Base-by-base conservation (phyloP, 768 basidiomycete species). In the Amanita fuliginea region DNA sequence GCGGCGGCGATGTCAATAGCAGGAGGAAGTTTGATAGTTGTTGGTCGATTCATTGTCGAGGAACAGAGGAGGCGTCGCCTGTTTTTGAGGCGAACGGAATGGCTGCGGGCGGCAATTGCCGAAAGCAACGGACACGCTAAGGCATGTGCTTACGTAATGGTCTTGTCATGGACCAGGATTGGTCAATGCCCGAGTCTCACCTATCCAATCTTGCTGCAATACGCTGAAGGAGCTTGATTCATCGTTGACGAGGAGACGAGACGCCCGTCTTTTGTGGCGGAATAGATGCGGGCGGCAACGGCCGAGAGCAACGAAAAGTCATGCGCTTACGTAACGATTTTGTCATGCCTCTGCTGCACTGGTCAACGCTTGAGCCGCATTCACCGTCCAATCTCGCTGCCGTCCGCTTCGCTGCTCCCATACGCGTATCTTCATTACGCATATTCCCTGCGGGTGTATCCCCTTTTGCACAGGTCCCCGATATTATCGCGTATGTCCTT, bases 391-490 rank as follows among this genome's bases (percentile, higher is more conserved):
- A 72, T 49, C 62, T 88, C 16, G 81, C 83, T 24, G 84, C 86
- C 1, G 66, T 89, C 33, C 76, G 86, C n/a, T 89, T 87, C 60
- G 63, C 77, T 0, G 71, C 72, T 0, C 80, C 84, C 0, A 76
- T 88, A 16, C 77, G 77, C 51, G 73, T 90, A n/a, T 72, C 77
- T 2, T 76, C 75, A 0, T 72, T 90, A 51, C 71, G 76, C 43
- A 72, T 91, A 51, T 87, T 84, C 58, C 82, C 85, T n/a, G 76
- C 75, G 3, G 77, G 75, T 49, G 67, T 73, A 0, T 70, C 64
- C 32, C 86, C 84, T 9, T 90, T 90, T 59, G 62, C 65, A 11
- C 66, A 77, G 51, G 71, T 69, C 46, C 77, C 79, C 0, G 78
- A 82, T 10, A 66, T 83, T 45, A 62, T 83, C 56, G 80, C 83